Conservation (phyloP, 2,329 filamentous ascomycete species). For the Aspergillus pseudoviridinutans region DNA sequence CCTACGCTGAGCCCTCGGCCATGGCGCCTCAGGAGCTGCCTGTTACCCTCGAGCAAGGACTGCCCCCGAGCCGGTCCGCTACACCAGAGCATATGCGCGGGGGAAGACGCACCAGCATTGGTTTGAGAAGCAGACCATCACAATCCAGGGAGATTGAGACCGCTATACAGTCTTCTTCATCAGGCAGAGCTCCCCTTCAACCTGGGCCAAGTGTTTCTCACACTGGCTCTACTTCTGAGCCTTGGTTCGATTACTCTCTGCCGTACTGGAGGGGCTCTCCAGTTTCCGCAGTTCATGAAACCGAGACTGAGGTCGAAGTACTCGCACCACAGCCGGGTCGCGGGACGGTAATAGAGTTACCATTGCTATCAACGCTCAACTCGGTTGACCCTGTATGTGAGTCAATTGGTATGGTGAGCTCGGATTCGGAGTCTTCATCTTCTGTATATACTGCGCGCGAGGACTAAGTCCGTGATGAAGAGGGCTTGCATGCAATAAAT, state of each 20-base stretch:
- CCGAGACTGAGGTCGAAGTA: background rate
- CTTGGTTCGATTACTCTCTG: background rate
- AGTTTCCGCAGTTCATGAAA: background rate
- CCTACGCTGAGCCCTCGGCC: background rate
- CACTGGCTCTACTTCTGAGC: background rate
- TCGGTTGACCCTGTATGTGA: background rate
- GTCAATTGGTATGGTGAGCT: conserved; percentile 2
- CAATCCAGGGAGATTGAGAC: background rate
- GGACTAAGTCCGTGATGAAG: background rate
- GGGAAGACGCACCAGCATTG: conserved; percentile 1
- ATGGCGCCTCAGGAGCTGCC: conserved; percentile 19
- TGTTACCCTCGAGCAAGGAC: conserved; percentile 24
- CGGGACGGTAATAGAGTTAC: background rate
- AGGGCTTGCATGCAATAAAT: background rate
- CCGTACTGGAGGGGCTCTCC: background rate
- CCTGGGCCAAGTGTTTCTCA: background rate
- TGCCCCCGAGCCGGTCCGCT: conserved; percentile 21
- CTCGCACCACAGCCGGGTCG: background rate
- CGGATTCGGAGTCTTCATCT: conserved; percentile 20
- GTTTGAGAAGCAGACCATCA: conserved; percentile 1
- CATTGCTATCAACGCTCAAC: background rate
- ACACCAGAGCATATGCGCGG: conserved; percentile 25
- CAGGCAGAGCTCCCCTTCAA: background rate
- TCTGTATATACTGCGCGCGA: conserved; percentile 26
- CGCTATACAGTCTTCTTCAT: background rate